phyloP scores from a whole-genome alignment of 352 stramenopile species.

The Lagenidium giganteum region DNA sequence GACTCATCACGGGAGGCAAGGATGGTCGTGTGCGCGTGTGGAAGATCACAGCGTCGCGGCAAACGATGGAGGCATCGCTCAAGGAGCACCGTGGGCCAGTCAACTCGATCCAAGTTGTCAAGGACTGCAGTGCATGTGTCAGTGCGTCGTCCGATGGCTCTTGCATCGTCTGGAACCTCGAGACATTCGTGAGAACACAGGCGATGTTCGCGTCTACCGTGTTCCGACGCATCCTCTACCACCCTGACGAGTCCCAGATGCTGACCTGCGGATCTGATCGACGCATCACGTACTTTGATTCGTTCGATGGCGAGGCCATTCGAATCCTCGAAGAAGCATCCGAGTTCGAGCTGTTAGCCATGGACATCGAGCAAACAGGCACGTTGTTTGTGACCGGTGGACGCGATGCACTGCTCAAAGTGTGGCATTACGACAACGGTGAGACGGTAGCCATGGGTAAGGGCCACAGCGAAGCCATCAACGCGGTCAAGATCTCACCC shows the following conservation, averaged over 20 bases:
- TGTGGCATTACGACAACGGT: slow-evolving; percentile 97
- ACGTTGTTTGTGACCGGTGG: slow-evolving; percentile 89
- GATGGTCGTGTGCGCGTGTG: slow-evolving; percentile 94
- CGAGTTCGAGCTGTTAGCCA: slow-evolving; percentile 86
- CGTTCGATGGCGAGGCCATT: slow-evolving; percentile 92
- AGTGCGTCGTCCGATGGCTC: slow-evolving; percentile 79
- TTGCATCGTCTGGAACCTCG: slow-evolving; percentile 97
- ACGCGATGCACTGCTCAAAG: slow-evolving; percentile 89
- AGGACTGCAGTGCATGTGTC: slow-evolving; percentile 70
- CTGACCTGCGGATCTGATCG: slow-evolving; percentile 94
- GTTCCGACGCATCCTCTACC: slow-evolving; percentile 92
- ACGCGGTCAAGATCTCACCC: slow-evolving; percentile 90
- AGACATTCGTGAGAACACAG: slow-evolving; percentile 89
- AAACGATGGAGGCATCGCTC: slow-evolving; percentile 94
- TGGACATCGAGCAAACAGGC: slow-evolving; percentile 90
- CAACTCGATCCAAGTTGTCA: slow-evolving; percentile 85
- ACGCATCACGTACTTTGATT: slow-evolving; percentile 97
- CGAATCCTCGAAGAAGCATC: slow-evolving; percentile 91
- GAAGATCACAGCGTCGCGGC: slow-evolving; percentile 87
- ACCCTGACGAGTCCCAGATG: slow-evolving; percentile 96
- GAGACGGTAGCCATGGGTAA: slow-evolving; percentile 82
- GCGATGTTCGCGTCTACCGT: slow-evolving; percentile 96
- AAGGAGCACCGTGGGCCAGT: slow-evolving; percentile 94
- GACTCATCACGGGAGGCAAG: slow-evolving; percentile 91
- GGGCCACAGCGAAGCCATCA: slow-evolving; percentile 93